Base-by-base conservation (phyloP, 1,284 basidiomycete genomes). In the Cutaneotrichosporon sp. region DNA sequence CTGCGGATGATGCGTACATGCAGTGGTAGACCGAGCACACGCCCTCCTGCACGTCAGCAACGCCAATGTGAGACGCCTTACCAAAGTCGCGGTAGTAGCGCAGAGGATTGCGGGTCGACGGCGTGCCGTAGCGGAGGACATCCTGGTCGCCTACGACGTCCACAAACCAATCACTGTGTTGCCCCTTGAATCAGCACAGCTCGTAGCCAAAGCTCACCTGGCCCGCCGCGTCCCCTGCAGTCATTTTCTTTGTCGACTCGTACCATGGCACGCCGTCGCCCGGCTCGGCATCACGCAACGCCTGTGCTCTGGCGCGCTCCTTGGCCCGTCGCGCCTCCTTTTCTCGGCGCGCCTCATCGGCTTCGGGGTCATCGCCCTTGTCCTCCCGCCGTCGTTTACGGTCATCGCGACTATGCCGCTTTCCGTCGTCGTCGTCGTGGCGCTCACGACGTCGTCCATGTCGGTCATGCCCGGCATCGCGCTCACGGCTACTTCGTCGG, bases 131-230 rank as follows among this genome's bases (percentile, higher is more conserved):
- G 14, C 51, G 53, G 3, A 62, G 18, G 4, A 59, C 55, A 47
- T 69, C 64, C 18, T 49, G 53, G 53, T 72, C 69, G 2, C 69
- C 69, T 0, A 52, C 62, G 0, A 56, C 63, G 45, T 71, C 69
- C 2, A 52, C 36, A 39, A 69, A 71, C 39, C 58, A 65, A 1
- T 49, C 50, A 8, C 26, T 30, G 26, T 30, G 26, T 30, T 30
- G 26, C 26, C 7, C 34, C 63, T 65, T 45, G 13, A 9, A 5
- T 49, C 33, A 42, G 45, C 39, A n/a, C n/a, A n/a, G n/a, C n/a
- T n/a, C n/a, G n/a, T 39, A 26, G 10, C 21, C 3, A 8, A 26
- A 12, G 10, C 47, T 30, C 35, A 20, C 45, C 9, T 41, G 2
- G 14, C 8, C 13, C 33, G 51, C 58, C 2, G 13, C 54, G 22